Conservation (phyloP, 805 yeast genomes). For the Cyberlindnera euphorbiae region DNA sequence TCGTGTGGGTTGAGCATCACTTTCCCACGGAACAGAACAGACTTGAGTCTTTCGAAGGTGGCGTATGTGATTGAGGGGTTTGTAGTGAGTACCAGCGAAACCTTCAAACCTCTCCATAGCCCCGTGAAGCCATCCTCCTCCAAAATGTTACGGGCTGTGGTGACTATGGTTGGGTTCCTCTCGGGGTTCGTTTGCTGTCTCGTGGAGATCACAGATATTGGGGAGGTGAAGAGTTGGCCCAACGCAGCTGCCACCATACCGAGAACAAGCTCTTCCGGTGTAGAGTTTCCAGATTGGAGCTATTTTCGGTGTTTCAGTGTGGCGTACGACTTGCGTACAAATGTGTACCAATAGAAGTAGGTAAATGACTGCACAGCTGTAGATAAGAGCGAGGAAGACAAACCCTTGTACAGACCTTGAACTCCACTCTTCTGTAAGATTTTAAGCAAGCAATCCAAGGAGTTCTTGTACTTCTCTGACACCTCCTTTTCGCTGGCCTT, state of each 20-base stretch:
- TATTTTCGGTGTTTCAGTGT: conserved; percentile 27
- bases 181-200: conserved; percentile 51
- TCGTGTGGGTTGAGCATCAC: conserved; percentile 51
- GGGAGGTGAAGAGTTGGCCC: conserved; percentile 75
- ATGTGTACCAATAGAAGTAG: conserved; percentile 83
- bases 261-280: conserved; percentile 62
- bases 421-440: conserved; percentile 57
- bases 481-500: conserved; percentile 14
- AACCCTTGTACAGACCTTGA: conserved; percentile 67
- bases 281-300: conserved; percentile 32
- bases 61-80: conserved; percentile 90
- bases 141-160: conserved; percentile 46
- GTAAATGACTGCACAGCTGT: conserved; percentile 76
- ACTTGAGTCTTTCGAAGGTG: conserved; percentile 63
- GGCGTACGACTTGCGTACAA: conserved; percentile 52
- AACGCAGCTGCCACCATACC: conserved; percentile 83
- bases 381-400: conserved; percentile 61
- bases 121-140: conserved; percentile 64
- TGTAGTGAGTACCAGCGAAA: conserved; percentile 67
- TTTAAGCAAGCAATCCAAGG: conserved; percentile 57
- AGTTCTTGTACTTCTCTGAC: conserved; percentile 42
- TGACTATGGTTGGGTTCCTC: conserved; percentile 31
- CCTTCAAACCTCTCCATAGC: conserved; percentile 81
- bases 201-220: conserved; percentile 72
- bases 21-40: conserved; percentile 33